A percentile compares a stretch with the other conserved stretches of the same genome.
Evolutionary conservation across 768 basidiomycete genomes (phyloP).

Genomic region (Boletus rex-veris): DNA sequence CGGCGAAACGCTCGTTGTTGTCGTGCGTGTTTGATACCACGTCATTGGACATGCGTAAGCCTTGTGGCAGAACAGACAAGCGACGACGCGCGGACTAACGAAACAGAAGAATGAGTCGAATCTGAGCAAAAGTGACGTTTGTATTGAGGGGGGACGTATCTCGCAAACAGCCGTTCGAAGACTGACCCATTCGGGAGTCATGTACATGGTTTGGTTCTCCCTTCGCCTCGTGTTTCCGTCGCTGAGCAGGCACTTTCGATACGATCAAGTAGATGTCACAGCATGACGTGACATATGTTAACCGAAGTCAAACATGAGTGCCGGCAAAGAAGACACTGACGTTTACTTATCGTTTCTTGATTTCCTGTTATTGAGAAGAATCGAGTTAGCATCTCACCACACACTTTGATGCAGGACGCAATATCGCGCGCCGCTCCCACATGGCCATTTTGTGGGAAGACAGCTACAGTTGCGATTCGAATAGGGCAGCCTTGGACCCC

Average conservation of each 20-base stretch:
- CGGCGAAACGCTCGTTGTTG: constrained; percentile 2
- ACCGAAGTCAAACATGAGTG: neutral
- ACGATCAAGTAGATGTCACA: constrained; percentile 2
- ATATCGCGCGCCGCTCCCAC: neutral
- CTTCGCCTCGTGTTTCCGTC: constrained; percentile 20
- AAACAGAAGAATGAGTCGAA: neutral
- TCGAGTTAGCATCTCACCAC: constrained; percentile 7
- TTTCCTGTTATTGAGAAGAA: neutral
- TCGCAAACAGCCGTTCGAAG: neutral
- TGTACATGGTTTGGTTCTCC: neutral
- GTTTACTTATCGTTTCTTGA: neutral
- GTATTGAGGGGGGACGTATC: neutral
- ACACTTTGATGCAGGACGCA: neutral
- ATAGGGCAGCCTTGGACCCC: neutral
- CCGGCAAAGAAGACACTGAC: neutral
- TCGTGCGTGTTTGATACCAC: constrained; percentile 10
- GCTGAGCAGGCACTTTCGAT: neutral
- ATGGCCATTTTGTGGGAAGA: neutral
- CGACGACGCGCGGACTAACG: constrained; percentile 3
- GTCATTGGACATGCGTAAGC: constrained; percentile 22
- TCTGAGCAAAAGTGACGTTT: neutral
- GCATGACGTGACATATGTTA: neutral
- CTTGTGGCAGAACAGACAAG: constrained; percentile 13
- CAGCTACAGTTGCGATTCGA: neutral
- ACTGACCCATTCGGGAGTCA: neutral